Conservation (phyloP, 441 rosid species). For the Hura crepitans region DNA sequence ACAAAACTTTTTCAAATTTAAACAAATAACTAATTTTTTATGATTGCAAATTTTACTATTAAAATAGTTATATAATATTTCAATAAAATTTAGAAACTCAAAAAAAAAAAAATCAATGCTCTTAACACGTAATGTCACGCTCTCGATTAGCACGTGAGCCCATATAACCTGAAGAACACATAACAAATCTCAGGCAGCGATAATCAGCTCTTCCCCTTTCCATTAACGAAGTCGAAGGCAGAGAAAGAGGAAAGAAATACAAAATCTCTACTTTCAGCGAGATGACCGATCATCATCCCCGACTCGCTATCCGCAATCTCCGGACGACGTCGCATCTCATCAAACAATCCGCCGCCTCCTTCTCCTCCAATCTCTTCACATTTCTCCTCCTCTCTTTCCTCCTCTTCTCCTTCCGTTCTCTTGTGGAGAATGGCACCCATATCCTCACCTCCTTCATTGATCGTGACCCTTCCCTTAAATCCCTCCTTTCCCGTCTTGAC, state of each 20-base stretch:
- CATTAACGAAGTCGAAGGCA: not conserved
- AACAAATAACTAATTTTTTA: no score
- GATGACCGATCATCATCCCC: conserved; percentile 69
- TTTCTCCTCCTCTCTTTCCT: conserved; percentile 64
- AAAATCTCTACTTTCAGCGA: conserved; percentile 17
- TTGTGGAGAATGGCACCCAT: conserved; percentile 64
- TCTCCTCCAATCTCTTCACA: conserved; percentile 51
- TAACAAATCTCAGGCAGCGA: not conserved
- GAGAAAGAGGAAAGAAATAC: not conserved
- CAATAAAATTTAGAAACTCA: no score
- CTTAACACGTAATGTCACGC: not conserved
- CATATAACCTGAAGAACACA: no score
- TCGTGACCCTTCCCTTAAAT: conserved; percentile 70
- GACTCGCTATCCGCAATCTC: conserved; percentile 28
- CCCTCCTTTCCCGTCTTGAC: conserved; percentile 79
- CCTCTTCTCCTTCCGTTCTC: conserved; percentile 72
- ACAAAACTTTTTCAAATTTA: no score
- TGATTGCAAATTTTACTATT: no score
- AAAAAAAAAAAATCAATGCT: no score
- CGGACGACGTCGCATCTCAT: conserved; percentile 59
- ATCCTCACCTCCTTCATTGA: conserved; percentile 71
- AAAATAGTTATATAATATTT: no score
- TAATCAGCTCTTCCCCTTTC: not conserved
- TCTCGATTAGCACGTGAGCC: not conserved
- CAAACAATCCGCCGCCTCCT: conserved; percentile 41